Conservation (phyloP, 768 basidiomycete genomes). For the Coprinellus micaceus region DNA sequence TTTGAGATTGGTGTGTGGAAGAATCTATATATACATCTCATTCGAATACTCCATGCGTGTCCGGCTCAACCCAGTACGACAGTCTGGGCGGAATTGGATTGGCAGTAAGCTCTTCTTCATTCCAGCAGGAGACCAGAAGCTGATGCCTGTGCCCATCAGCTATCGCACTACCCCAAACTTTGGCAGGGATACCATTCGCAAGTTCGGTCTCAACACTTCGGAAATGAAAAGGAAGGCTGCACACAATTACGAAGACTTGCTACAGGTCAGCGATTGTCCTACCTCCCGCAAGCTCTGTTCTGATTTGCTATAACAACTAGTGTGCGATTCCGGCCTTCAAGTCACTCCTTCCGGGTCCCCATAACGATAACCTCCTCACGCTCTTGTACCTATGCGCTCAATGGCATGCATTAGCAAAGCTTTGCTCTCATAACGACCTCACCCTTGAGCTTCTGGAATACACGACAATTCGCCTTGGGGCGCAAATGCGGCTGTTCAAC, state of each 20-base stretch:
- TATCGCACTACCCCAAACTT: neutral
- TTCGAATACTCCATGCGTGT: constrained; percentile 8
- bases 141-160: too few relatives aligned
- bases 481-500: neutral
- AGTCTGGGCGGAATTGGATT: constrained; percentile 21
- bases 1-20: constrained; percentile 39
- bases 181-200: constrained; percentile 17
- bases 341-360: neutral
- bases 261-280: constrained; percentile 26
- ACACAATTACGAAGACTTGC: constrained; percentile 30
- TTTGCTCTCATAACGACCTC: constrained; percentile 7
- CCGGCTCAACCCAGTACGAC: constrained; percentile 15
- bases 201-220: constrained; percentile 23
- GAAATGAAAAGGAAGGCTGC: constrained; percentile 25
- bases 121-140: constrained; percentile 6
- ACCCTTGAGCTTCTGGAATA: constrained; percentile 1
- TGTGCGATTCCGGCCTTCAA: constrained; percentile 12
- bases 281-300: neutral
- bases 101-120: constrained; percentile 14
- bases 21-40: neutral
- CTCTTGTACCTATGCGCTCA: neutral
- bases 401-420: constrained; percentile 12
- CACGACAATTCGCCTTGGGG: neutral
- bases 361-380: neutral
- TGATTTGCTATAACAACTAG: neutral